These are phyloP conservation scores for Saussurea involucrata DNA, from an alignment of 129 eudicot genomes.

Conservation along the genomic window DNA sequence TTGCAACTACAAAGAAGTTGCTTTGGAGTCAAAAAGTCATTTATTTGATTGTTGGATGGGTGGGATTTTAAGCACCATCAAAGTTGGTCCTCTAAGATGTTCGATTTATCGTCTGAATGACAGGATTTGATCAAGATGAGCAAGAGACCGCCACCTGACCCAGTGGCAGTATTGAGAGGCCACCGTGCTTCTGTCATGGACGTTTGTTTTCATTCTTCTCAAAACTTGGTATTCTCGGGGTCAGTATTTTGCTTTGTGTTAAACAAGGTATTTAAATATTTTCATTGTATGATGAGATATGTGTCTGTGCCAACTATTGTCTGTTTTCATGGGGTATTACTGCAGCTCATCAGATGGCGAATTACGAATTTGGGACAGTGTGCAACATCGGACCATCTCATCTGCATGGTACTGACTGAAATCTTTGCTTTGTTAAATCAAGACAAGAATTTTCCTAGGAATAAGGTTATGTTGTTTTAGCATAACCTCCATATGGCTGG, in stretches of 20 bases:
- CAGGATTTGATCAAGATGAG: constrained; percentile 47
- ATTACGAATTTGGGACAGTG: constrained; percentile 76
- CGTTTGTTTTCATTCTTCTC: constrained; percentile 69
- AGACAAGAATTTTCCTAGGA: not conserved
- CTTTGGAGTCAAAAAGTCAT: not conserved
- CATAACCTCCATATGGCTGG: not conserved
- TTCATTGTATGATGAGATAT: not conserved
- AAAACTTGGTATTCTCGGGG: constrained; percentile 65
- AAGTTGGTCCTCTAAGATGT: constrained; percentile 7
- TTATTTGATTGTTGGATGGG: not conserved
- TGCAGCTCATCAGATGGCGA: constrained; percentile 82
- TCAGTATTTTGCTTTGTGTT: not conserved
- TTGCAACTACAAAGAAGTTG: not conserved
- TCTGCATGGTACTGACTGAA: constrained; percentile 57
- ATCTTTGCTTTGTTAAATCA: not conserved
- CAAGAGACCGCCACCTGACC: constrained; percentile 93
- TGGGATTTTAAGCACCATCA: not conserved
- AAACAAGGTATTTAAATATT: not conserved
- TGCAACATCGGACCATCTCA: constrained; percentile 78
- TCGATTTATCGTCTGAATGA: constrained; percentile 27
- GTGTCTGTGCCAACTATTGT: not conserved
- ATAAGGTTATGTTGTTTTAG: not conserved
- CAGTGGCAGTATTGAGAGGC: constrained; percentile 84
- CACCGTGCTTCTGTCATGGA: constrained; percentile 87
- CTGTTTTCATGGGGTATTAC: not conserved